A percentile compares a stretch with the other conserved stretches of the same genome.
Evolutionary conservation across 2,329 filamentous ascomycete species (phyloP).

Genomic region (Neofusicoccum ribis): DNA sequence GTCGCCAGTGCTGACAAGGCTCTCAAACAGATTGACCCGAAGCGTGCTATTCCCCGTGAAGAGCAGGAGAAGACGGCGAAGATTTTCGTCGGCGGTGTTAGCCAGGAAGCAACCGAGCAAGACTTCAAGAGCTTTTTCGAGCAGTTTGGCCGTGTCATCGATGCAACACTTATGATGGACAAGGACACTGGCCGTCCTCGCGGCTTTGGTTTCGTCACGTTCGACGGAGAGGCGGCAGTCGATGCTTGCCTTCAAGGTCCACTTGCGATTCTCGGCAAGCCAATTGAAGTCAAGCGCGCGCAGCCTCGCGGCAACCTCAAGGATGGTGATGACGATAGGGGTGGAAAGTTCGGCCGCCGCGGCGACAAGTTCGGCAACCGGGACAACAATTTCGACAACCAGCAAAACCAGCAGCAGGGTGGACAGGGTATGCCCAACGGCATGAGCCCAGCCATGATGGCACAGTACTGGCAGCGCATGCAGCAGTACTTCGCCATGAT

Average conservation of each 20-base stretch:
- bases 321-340: slow-evolving; percentile 76
- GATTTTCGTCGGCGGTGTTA: slow-evolving; percentile 97
- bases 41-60: slow-evolving; percentile 93
- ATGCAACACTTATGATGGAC: slow-evolving; percentile 99
- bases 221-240: slow-evolving; percentile 92
- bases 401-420: slow-evolving; percentile 48
- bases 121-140: slow-evolving; percentile 97
- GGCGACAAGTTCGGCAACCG: slow-evolving; percentile 40
- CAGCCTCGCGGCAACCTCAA: slow-evolving; percentile 92
- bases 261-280: slow-evolving; percentile 90
- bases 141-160: slow-evolving; percentile 92
- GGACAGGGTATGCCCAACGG: slow-evolving; percentile 48
- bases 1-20: slow-evolving; percentile 20
- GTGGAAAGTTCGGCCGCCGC: slow-evolving; percentile 37
- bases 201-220: slow-evolving; percentile 97
- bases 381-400: slow-evolving; percentile 42
- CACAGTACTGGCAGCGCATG: slow-evolving; percentile 98
- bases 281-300: slow-evolving; percentile 97
- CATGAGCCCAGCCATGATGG: slow-evolving; percentile 97
- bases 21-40: slow-evolving; percentile 80
- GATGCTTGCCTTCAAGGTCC: slow-evolving; percentile 84
- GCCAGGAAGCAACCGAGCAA: slow-evolving; percentile 92
- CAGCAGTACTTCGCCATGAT: slow-evolving; percentile 95
- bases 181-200: slow-evolving; percentile 97
- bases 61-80: slow-evolving; percentile 98